A percentile compares a stretch with the other conserved stretches of the same genome.
These are phyloP conservation scores for Cladophialophora carrionii DNA, from an alignment of 2,329 filamentous ascomycete species.

Conservation along the genomic window DNA sequence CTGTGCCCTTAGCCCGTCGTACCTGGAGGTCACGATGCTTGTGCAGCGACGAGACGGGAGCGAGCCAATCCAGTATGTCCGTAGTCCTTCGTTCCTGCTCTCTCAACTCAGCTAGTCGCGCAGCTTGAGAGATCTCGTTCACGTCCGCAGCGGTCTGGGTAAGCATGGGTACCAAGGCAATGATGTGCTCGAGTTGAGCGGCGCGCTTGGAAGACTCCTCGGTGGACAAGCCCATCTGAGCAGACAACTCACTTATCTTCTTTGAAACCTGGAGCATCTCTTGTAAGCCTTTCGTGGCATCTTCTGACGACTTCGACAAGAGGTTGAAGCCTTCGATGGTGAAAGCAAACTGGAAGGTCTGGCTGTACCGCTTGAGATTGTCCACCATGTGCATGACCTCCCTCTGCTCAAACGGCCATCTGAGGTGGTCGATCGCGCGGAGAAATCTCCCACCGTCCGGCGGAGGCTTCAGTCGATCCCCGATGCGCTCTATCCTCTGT, in stretches of 20 bases:
- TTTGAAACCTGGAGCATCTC: conserved; percentile 29
- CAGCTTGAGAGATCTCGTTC: conserved; percentile 33
- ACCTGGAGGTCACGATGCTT: conserved; percentile 36
- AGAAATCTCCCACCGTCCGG: conserved; percentile 25
- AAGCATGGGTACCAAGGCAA: conserved; percentile 33
- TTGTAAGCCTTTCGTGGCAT: conserved; percentile 30
- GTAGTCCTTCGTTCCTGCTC: conserved; percentile 35
- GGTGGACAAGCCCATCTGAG: conserved; percentile 26
- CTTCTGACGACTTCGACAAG: conserved; percentile 32
- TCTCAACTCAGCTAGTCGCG: conserved; percentile 32
- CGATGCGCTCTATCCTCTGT: conserved; percentile 35
- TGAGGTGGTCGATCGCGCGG: conserved; percentile 34
- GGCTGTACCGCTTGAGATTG: conserved; percentile 30
- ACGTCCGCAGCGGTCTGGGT: conserved; percentile 27
- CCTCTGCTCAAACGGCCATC: conserved; percentile 37
- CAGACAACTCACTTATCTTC: conserved; percentile 30
- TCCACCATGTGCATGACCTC: conserved; percentile 35
- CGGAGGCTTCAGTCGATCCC: conserved; percentile 31
- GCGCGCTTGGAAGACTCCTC: conserved; percentile 27
- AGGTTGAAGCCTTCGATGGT: conserved; percentile 34
- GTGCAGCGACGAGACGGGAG: conserved; percentile 31
- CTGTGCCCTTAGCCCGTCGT: conserved; percentile 40
- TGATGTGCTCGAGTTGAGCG: conserved; percentile 30
- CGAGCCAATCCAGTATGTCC: conserved; percentile 38
- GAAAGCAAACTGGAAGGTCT: conserved; percentile 37